A percentile compares a stretch with the other conserved stretches of the same genome.
Conservation (phyloP, 768 basidiomycete species). For the Omphalotus guepiniiformis region DNA sequence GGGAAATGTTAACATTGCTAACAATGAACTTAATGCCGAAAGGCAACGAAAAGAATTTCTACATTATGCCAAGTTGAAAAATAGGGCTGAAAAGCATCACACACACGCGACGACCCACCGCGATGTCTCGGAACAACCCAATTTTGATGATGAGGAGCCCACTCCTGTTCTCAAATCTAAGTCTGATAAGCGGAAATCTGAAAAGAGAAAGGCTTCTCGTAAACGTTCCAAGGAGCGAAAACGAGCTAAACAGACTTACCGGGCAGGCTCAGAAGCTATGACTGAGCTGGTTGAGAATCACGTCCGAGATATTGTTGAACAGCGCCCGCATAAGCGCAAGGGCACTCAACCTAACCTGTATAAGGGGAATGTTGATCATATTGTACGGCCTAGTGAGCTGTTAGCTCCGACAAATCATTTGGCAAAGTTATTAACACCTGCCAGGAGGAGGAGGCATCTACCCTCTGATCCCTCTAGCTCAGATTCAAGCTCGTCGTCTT, state of each 20-base stretch:
- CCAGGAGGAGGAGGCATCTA: background rate
- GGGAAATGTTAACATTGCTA: conserved; percentile 14
- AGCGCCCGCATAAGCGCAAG: background rate
- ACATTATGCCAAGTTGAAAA: background rate
- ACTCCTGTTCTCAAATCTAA: background rate
- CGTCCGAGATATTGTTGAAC: background rate
- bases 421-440: background rate
- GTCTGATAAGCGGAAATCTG: background rate
- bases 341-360: background rate
- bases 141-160: background rate
- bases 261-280: conserved; percentile 1
- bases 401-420: background rate
- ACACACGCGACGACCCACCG: background rate
- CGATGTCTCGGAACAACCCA: background rate
- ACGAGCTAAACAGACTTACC: background rate
- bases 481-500: background rate
- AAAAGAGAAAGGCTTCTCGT: background rate
- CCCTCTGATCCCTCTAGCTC: background rate
- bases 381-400: background rate
- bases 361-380: background rate
- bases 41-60: conserved; percentile 10
- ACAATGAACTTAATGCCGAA: conserved; percentile 15
- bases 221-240: background rate
- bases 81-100: background rate
- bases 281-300: conserved; percentile 2